These are phyloP conservation scores for Colletotrichum acutatum DNA, from an alignment of 2,329 filamentous ascomycete genomes.

Conservation along the genomic window DNA sequence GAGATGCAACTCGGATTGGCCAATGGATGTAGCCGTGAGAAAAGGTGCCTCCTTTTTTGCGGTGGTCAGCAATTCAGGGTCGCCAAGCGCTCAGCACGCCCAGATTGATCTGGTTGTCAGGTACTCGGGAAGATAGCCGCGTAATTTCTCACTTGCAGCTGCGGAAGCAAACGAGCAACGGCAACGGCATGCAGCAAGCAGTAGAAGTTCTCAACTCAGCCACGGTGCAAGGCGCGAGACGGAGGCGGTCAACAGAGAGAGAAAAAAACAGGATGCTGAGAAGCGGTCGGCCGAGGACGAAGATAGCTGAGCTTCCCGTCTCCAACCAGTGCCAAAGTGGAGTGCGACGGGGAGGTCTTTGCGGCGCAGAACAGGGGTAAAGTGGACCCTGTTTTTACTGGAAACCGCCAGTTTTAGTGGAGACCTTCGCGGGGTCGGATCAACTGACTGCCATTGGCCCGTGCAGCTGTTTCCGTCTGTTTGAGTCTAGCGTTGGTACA, in stretches of 20 bases:
- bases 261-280: slow-evolving; percentile 16
- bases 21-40: neutral
- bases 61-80: slow-evolving; percentile 11
- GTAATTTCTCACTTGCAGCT: slow-evolving; percentile 4
- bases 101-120: too few species aligned
- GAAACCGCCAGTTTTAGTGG: slow-evolving; percentile 13
- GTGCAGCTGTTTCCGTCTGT: neutral
- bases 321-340: neutral
- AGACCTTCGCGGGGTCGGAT: slow-evolving; percentile 18
- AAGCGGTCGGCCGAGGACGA: slow-evolving; percentile 28
- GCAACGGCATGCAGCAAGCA: neutral
- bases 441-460: slow-evolving; percentile 15
- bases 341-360: too few species aligned
- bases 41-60: neutral
- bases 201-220: neutral
- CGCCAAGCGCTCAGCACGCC: neutral
- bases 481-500: slow-evolving; percentile 14
- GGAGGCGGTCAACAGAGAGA: slow-evolving; percentile 5
- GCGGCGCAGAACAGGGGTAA: slow-evolving; percentile 23
- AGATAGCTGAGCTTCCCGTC: slow-evolving; percentile 1
- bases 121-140: neutral
- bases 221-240: neutral
- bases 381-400: slow-evolving; percentile 18
- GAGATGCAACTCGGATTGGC: slow-evolving; percentile 3
- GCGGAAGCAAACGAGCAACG: neutral